phyloP scores from a whole-genome alignment of 169 alveolate species.

The Eimeria maxima region DNA sequence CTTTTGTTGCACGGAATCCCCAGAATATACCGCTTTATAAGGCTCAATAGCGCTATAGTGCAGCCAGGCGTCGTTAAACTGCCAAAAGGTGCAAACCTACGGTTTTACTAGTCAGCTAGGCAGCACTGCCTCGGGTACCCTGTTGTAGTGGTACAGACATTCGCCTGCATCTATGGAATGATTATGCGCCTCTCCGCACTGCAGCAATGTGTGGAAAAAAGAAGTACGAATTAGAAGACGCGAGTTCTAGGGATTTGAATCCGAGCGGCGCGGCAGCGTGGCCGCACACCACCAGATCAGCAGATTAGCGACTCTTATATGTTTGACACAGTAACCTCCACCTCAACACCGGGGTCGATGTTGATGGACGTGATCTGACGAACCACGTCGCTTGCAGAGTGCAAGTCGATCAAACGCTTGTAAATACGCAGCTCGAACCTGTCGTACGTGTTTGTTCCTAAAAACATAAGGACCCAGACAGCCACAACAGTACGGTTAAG shows the following conservation, averaged over 20 bases:
- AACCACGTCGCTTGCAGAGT: constrained; percentile 98
- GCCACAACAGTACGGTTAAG: not conserved
- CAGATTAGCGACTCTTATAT: constrained; percentile 60
- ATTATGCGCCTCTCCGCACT: not conserved
- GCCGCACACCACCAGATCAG: constrained; percentile 7
- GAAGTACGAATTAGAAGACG: not conserved
- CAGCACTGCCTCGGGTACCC: too few species aligned
- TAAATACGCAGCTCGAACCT: constrained; percentile 98
- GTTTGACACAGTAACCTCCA: constrained; percentile 96
- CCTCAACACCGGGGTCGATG: constrained; percentile 99
- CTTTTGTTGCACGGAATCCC: not conserved
- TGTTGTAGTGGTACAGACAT: not conserved
- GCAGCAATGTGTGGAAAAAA: not conserved
- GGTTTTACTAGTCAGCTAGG: too few species aligned
- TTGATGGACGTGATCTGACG: constrained; percentile 98
- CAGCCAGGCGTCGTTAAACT: not conserved
- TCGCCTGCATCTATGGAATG: not conserved
- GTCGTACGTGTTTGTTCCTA: constrained; percentile 98
- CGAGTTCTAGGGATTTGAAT: not conserved
- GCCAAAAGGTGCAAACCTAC: too few species aligned
- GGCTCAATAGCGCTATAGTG: not conserved
- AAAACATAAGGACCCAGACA: not conserved
- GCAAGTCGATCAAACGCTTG: constrained; percentile 98
- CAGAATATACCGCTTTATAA: too few species aligned
- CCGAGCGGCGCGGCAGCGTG: constrained; percentile 13